Evolutionary conservation across 345 rosid species (phyloP).

Genomic region (Dimocarpus longan): DNA sequence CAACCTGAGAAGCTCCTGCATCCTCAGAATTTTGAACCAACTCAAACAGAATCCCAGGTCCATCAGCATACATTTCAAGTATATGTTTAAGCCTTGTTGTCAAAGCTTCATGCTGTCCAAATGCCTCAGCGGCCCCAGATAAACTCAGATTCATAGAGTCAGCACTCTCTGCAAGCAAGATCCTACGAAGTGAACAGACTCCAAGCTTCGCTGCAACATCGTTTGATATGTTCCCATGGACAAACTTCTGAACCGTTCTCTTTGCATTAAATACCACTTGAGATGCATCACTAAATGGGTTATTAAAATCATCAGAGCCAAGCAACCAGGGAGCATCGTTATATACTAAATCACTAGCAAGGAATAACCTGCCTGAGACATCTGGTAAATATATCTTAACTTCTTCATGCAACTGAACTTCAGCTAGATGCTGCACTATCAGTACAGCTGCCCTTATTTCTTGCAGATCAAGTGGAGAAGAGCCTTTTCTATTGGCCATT

Average conservation of each 20-base stretch:
- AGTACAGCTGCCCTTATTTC: conserved; percentile 84
- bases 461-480: conserved; percentile 63
- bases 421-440: conserved; percentile 91
- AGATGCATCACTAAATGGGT: conserved; percentile 58
- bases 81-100: conserved; percentile 96
- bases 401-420: conserved; percentile 65
- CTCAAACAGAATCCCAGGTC: conserved; percentile 95
- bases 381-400: conserved; percentile 81
- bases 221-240: conserved; percentile 91
- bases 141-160: conserved; percentile 95
- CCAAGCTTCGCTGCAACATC: conserved; percentile 96
- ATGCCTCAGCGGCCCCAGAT: conserved; percentile 96
- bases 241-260: conserved; percentile 72
- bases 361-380: conserved; percentile 72
- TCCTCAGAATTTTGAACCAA: conserved; percentile 96
- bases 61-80: conserved; percentile 99
- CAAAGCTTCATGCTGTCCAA: conserved; percentile 98
- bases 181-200: conserved; percentile 91
- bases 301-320: conserved; percentile 61
- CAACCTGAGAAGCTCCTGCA: conserved; percentile 95
- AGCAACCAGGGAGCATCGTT: conserved; percentile 98
- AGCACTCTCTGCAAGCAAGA: conserved; percentile 94
- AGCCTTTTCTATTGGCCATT: conserved; percentile 81
- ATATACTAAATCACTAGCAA: conserved; percentile 79
- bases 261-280: conserved; percentile 56